Conservation (phyloP, 768 basidiomycete genomes). For the Aureoboletus auriporus region DNA sequence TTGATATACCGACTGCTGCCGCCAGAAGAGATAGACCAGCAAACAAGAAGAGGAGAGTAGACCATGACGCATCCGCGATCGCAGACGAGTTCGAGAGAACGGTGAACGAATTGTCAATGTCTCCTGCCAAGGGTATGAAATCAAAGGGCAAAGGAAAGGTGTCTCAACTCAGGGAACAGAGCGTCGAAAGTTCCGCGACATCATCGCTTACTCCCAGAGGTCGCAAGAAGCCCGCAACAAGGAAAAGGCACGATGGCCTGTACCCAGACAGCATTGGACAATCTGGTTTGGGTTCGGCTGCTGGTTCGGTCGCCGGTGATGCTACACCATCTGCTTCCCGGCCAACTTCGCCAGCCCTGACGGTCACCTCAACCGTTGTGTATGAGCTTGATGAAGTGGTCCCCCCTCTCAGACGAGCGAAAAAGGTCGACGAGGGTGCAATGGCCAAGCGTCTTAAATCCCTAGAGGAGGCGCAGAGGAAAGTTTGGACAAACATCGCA, state of each 20-base stretch:
- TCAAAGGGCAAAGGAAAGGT: slow-evolving; percentile 54
- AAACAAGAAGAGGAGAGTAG: slow-evolving; percentile 62
- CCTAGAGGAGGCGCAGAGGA: slow-evolving; percentile 79
- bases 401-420: slow-evolving; percentile 70
- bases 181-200: slow-evolving; percentile 48
- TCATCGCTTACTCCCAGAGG: slow-evolving; percentile 43
- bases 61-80: slow-evolving; percentile 34
- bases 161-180: slow-evolving; percentile 46
- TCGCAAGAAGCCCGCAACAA: slow-evolving; percentile 53
- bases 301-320: slow-evolving; percentile 57
- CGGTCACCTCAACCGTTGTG: slow-evolving; percentile 53
- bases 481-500: slow-evolving; percentile 89
- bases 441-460: slow-evolving; percentile 74
- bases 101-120: slow-evolving; percentile 34
- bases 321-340: slow-evolving; percentile 65
- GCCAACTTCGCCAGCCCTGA: slow-evolving; percentile 61
- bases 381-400: slow-evolving; percentile 70
- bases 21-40: slow-evolving; percentile 41
- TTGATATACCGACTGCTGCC: slow-evolving; percentile 38
- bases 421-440: slow-evolving; percentile 67
- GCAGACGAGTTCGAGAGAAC: slow-evolving; percentile 50
- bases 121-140: slow-evolving; percentile 33
- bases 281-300: slow-evolving; percentile 46
- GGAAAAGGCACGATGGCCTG: slow-evolving; percentile 54
- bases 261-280: slow-evolving; percentile 49